These are phyloP conservation scores for Aspergillus ellipticus DNA, from an alignment of 495 filamentous ascomycete species.

Conservation along the genomic window DNA sequence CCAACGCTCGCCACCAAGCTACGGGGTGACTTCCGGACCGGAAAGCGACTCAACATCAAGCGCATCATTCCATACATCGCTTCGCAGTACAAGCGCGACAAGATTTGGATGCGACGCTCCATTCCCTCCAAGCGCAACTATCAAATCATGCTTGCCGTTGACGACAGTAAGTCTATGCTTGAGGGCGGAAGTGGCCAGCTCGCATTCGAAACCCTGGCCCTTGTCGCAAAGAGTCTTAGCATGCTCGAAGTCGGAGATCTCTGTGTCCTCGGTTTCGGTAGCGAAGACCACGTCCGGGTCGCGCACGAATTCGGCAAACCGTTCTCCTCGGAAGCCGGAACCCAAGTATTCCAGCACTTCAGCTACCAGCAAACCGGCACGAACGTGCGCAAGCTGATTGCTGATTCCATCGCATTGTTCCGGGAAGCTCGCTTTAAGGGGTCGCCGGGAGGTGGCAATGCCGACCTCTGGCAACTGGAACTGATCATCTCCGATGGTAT, in stretches of 20 bases:
- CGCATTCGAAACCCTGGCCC: constrained; percentile 87
- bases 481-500: constrained; percentile 92
- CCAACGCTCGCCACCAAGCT: constrained; percentile 95
- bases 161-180: constrained; percentile 91
- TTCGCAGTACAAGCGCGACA: constrained; percentile 94
- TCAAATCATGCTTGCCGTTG: constrained; percentile 94
- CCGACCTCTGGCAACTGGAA: constrained; percentile 94
- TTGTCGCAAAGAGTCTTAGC: constrained; percentile 76
- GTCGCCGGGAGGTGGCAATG: constrained; percentile 48
- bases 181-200: constrained; percentile 65
- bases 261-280: constrained; percentile 82
- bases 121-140: constrained; percentile 90
- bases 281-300: constrained; percentile 67
- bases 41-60: constrained; percentile 97
- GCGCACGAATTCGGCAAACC: constrained; percentile 85
- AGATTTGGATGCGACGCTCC: constrained; percentile 97
- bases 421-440: constrained; percentile 63
- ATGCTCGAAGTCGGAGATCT: constrained; percentile 94
- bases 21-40: constrained; percentile 93
- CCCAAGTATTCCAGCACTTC: constrained; percentile 77
- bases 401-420: constrained; percentile 75
- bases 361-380: constrained; percentile 80
- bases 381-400: constrained; percentile 74
- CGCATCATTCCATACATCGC: constrained; percentile 99
- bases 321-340: constrained; percentile 79